Evolutionary conservation across 225 moss, liverwort and hornwort genomes (phyloP), one percentile per base, ranked within the genome.

Genomic region (Climacium dendroides): DNA sequence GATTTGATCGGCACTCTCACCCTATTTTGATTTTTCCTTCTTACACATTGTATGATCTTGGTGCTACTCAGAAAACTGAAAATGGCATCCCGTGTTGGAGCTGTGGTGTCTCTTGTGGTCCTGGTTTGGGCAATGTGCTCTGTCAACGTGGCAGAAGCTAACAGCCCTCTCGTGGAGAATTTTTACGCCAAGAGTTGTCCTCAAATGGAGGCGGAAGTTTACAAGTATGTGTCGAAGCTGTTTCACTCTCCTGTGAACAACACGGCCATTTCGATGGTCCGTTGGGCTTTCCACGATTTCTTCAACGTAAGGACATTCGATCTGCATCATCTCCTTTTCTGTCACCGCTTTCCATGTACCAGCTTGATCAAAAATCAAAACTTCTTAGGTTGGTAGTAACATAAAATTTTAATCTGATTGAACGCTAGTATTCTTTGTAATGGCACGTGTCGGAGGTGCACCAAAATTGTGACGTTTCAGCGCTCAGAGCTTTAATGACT

Each of bases 221-320:
- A 85, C 86, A 66, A 87, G 47, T 92, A 92, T 45, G 84, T 93
- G 62, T 63, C 60, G 60, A 84, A 60, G 34, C 59, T 93, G 66
- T 93, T 67, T 62, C 14, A 92, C 54, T 90, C 90, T 28, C 85
- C 85, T 29, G 0, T 62, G 19, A 91, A 91, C 90, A 93, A 92
- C 73, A 92, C 89, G 55, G 71, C 84, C 28, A 72, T 90, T 15
- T 93, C 92, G 7, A 83, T 93, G 80, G 83, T 93, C 69, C 89
- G 91, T 39, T 92, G 87, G 89, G 72, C 86, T 78, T 93, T 87
- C 89, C 89, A 91, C 85, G 89, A 91, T 82, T 91, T 91, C 74
- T 67, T 91, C 85, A 91, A 91, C 61, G 91, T 91, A 47, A 85
- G 61, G 13, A 67, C 41, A n/a, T 30, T 57, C 34, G 16, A 25